Percentiles rank a stretch among this genome's conserved stretches.
Conservation (phyloP, 2,329 filamentous ascomycete species). For the Hymenoscyphus occultus region DNA sequence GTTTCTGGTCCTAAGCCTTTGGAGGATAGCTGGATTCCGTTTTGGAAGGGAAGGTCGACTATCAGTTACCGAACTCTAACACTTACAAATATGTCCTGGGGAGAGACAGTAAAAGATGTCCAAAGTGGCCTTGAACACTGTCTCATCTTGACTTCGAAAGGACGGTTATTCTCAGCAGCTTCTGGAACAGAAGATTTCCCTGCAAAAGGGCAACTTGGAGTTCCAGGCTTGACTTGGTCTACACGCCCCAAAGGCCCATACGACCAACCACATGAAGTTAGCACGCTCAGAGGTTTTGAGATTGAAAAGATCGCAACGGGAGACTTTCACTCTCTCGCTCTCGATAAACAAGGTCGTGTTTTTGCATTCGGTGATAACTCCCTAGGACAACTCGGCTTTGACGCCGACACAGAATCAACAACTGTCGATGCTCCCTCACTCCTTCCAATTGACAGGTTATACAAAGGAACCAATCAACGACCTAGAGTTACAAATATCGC, state of each 20-base stretch:
- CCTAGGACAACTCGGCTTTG: slow-evolving; percentile 85
- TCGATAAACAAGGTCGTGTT: slow-evolving; percentile 72
- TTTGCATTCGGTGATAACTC: slow-evolving; percentile 92
- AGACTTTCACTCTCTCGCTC: slow-evolving; percentile 78
- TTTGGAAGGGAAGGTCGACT: slow-evolving; percentile 58
- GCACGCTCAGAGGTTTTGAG: slow-evolving; percentile 65
- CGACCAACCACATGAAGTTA: slow-evolving; percentile 79
- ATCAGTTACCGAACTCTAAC: slow-evolving; percentile 73
- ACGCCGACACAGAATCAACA: slow-evolving; percentile 59
- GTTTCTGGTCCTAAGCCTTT: slow-evolving; percentile 57
- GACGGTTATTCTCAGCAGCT: slow-evolving; percentile 86
- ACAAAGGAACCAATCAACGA: slow-evolving; percentile 60
- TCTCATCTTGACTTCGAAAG: slow-evolving; percentile 77
- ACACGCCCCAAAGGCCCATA: slow-evolving; percentile 74
- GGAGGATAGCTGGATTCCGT: slow-evolving; percentile 68
- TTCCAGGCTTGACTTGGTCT: slow-evolving; percentile 77
- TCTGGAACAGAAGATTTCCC: slow-evolving; percentile 77
- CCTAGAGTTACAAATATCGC: slow-evolving; percentile 73
- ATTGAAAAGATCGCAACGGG: slow-evolving; percentile 76
- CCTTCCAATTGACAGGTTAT: slow-evolving; percentile 69
- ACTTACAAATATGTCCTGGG: slow-evolving; percentile 60
- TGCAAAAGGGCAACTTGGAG: slow-evolving; percentile 78
- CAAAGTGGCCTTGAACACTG: slow-evolving; percentile 81
- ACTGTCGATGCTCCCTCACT: slow-evolving; percentile 67
- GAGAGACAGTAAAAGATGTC: slow-evolving; percentile 72